These are phyloP conservation scores for Gaertneriomyces semiglobifer DNA, from an alignment of 192 early-diverging fungal genomes.

Conservation along the genomic window DNA sequence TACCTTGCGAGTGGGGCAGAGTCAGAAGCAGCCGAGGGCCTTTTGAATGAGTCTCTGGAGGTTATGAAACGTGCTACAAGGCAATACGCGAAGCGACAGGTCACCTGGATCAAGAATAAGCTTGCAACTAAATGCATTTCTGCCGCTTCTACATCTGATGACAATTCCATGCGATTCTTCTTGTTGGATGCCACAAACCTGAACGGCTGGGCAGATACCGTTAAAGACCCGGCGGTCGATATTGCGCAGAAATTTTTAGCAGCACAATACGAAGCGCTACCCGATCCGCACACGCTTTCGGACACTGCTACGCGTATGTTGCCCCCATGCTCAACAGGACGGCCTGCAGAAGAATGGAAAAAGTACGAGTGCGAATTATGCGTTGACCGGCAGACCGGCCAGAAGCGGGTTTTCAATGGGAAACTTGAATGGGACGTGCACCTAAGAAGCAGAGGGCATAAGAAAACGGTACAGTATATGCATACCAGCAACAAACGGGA, in stretches of 20 bases:
- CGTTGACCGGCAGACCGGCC: conserved; percentile 36
- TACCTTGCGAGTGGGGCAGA: conserved; percentile 47
- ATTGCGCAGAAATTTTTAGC: neutral
- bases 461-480: no score
- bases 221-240: conserved; percentile 41
- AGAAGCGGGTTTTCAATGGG: conserved; percentile 60
- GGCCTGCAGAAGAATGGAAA: conserved; percentile 47
- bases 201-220: conserved; percentile 52
- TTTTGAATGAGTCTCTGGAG: conserved; percentile 60
- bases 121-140: conserved; percentile 33
- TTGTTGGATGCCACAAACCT: conserved; percentile 71
- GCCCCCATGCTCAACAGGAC: neutral
- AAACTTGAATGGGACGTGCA: conserved; percentile 73
- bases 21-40: conserved; percentile 24
- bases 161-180: conserved; percentile 19
- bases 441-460: conserved; percentile 60
- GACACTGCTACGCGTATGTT: neutral
- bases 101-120: conserved; percentile 79
- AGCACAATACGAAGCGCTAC: neutral
- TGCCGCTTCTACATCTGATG: neutral
- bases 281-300: neutral
- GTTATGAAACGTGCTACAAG: conserved; percentile 85
- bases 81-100: conserved; percentile 80
- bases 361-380: conserved; percentile 71
- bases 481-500: no score